Base-by-base conservation (phyloP, 192 early-diverging fungal genomes). In the Chytriomyces hyalinus region DNA sequence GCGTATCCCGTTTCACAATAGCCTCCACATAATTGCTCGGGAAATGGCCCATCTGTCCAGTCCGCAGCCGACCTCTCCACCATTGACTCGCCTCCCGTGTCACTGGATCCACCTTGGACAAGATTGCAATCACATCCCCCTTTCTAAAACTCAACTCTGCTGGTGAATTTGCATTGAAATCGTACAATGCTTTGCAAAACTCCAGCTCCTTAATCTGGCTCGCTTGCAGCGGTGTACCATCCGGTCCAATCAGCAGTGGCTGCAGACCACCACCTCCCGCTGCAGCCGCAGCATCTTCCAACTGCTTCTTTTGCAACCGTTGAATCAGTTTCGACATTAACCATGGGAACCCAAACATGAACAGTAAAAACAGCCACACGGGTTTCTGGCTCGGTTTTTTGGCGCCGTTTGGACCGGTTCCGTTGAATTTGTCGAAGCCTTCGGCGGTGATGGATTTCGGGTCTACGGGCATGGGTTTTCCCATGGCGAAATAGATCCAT, bases 21-120 rank as follows among this genome's bases (percentile, higher is more conserved):
- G 94, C 87, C 48, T 94, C 89, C n/a, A 96, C 94, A 74, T 96
- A 99, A 73, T 90, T 96, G 71, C 91, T 88, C 10, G 97, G 96
- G 87, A 99, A 99, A 24, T 93, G 75, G 10, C 96, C 97, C 76
- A 94, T 90, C 49, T 85, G 85, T 6, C 97, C 96, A 61, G 87
- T 88, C 73, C 94, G 91, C 9, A 92, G 84, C 46, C 93, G 81
- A 10, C 96, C 97, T 50, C 92, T 81, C 97, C 97, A 99, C 97
- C 97, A 99, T 80, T 87, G 86, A 47, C 90, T 88, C 44, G 89
- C 90, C 70, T 90, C 85, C 15, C 92, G 92, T 63, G 90, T 92
- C 20, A 87, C 88, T 15, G 85, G 81, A 78, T 96, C 94, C 9
- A 89, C 81, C 83, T 96, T 95, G 76, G 87, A 91, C 60, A 94